Conservation (phyloP, 2,329 filamentous ascomycete species). For the Elsinoe necatrix region DNA sequence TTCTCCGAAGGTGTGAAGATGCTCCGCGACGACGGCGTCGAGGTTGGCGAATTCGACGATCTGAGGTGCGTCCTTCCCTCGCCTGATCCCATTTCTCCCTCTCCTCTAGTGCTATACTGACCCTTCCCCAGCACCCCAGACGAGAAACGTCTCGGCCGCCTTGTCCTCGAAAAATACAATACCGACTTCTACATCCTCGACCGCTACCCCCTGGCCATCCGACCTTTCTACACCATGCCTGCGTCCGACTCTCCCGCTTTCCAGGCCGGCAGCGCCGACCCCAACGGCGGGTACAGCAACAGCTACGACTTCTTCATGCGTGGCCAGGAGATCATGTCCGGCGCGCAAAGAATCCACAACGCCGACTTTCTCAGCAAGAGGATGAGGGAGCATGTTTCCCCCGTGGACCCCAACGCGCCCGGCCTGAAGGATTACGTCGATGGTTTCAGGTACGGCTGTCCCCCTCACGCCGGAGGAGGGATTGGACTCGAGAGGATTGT, state of each 20-base stretch:
- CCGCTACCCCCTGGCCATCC: conserved; percentile 82
- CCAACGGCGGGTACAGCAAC: conserved; percentile 50
- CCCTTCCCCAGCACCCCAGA: conserved; percentile 52
- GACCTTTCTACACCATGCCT: conserved; percentile 88
- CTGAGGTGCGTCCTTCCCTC: too few relatives aligned
- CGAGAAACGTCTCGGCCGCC: conserved; percentile 78
- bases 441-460: conserved; percentile 56
- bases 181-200: conserved; percentile 97
- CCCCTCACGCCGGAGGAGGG: conserved; percentile 57
- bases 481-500: conserved; percentile 59
- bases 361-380: conserved; percentile 49
- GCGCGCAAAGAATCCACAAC: conserved; percentile 58
- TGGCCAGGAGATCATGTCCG: conserved; percentile 60
- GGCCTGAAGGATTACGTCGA: conserved; percentile 57
- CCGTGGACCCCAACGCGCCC: conserved; percentile 48
- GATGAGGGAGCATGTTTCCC: conserved; percentile 50
- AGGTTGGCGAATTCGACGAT: conserved; percentile 69
- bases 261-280: conserved; percentile 33
- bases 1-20: conserved; percentile 73
- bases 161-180: conserved; percentile 80
- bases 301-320: conserved; percentile 65
- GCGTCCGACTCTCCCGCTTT: conserved; percentile 52
- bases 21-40: conserved; percentile 66
- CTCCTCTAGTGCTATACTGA: neutral
- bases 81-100: too few relatives aligned